These are phyloP conservation scores for Calonectria montana DNA, from an alignment of 2,329 filamentous ascomycete genomes.

Conservation along the genomic window DNA sequence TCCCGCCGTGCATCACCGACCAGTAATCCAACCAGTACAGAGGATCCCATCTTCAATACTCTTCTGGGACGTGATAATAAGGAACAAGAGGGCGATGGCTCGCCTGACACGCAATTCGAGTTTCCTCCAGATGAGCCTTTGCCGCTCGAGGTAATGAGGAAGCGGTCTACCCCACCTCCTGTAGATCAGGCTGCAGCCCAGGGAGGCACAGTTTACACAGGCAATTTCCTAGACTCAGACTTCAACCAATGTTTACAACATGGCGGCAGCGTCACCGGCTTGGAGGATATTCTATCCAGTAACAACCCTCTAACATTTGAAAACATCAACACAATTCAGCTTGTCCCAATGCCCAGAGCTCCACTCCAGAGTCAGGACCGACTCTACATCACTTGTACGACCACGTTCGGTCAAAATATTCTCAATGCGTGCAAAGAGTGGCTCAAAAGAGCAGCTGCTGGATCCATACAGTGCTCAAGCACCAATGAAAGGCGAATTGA, in stretches of 20 bases:
- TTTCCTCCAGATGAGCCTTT: neutral
- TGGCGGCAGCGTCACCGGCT: neutral
- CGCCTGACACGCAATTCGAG: neutral
- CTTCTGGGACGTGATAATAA: neutral
- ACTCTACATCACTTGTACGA: neutral
- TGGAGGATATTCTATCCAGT: neutral
- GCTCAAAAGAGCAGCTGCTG: neutral
- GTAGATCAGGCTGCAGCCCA: neutral
- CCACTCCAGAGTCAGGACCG: neutral
- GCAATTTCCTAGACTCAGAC: neutral
- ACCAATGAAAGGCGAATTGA: neutral
- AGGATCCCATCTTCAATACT: neutral
- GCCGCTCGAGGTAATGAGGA: neutral
- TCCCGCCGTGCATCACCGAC: neutral
- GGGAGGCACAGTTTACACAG: neutral
- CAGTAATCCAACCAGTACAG: neutral
- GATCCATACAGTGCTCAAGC: neutral
- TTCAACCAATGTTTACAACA: neutral
- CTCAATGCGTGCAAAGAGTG: neutral
- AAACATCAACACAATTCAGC: neutral
- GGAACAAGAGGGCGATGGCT: neutral
- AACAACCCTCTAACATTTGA: neutral
- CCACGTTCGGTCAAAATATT: neutral
- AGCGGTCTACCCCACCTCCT: neutral
- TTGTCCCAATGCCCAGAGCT: neutral